Conservation (phyloP, 768 basidiomycete genomes). For the Krasilnikovozyma curviuscula region DNA sequence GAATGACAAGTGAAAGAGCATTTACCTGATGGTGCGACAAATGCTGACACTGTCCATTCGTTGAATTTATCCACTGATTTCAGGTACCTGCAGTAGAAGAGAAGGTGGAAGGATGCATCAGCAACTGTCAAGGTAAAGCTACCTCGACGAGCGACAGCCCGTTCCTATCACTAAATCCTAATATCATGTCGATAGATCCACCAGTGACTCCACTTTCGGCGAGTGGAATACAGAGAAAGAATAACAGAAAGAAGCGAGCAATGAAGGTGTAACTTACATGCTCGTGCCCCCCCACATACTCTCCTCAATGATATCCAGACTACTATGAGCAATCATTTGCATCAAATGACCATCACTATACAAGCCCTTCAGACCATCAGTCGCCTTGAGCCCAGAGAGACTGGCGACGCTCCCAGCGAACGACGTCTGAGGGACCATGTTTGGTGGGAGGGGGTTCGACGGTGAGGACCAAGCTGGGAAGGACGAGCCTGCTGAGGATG, state of each 20-base stretch:
- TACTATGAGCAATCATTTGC: constrained; percentile 97
- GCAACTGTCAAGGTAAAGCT: not conserved
- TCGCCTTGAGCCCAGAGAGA: constrained; percentile 8
- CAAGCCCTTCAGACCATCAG: constrained; percentile 38
- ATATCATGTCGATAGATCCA: no score
- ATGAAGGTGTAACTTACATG: constrained; percentile 18
- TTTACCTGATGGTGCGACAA: constrained; percentile 87
- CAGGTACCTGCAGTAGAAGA: constrained; percentile 77
- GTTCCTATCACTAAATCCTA: no score
- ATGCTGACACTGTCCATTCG: constrained; percentile 95
- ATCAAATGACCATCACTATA: constrained; percentile 68
- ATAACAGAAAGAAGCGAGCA: not conserved
- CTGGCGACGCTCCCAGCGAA: constrained; percentile 15
- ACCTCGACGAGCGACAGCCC: no score
- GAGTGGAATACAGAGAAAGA: not conserved
- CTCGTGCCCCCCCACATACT: constrained; percentile 33
- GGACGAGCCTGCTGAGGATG: constrained; percentile 8
- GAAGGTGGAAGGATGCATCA: not conserved
- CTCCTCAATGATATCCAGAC: constrained; percentile 86
- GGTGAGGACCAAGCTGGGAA: constrained; percentile 26
- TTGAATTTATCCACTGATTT: constrained; percentile 94
- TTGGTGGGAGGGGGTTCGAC: constrained; percentile 13
- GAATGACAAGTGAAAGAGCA: not conserved
- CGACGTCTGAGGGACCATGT: constrained; percentile 1
- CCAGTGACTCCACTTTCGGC: constrained; percentile 5